Evolutionary conservation across 805 yeast genomes (phyloP), one percentile per base, ranked within the genome.

Genomic region (Ogataea henricii): DNA sequence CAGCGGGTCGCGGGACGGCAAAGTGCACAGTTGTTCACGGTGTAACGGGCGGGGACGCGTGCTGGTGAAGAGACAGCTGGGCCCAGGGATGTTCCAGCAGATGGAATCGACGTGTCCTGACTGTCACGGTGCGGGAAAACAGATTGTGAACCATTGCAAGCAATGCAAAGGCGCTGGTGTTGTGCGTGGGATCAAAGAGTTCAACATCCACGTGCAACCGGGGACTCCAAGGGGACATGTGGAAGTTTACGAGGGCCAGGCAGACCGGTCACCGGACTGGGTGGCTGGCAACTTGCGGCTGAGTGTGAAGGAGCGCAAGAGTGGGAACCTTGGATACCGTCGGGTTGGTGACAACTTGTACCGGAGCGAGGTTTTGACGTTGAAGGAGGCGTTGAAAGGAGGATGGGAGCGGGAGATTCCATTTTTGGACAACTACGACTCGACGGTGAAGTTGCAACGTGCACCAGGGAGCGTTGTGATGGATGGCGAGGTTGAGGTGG

Each of bases 61-160:
- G 32, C 63, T 83, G 6, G 78, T 84, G 46, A 76, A 81, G 42
- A 74, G 85, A 49, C 96, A 91, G 64, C 68, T 92, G 55, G 97
- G 89, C 0, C 96, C 95, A 4, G 91, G 91, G 6, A 88, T 94
- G 89, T 71, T 88, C 52, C 98, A 94, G 67, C 87, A 84, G 52
- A 76, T 91, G 57, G 92, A 88, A 64, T 77, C 82, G 37, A 74
- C 76, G 3, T 94, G 99, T 76, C 89, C 86, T 45, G 69, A 71
- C 43, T 94, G 99, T 74, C 69, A 71, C 9, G 98, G 98, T 29
- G 70, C 74, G 37, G 99, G 99, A 10, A 71, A 79, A 46, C 68
- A 74, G 6, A 84, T 89, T 34, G 71, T 77, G 40, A 72, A 85
- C 54, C 74, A 75, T 37, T 94, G 99, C 72, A 63, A 72, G 14